Evolutionary conservation across 129 eudicot species (phyloP).

Genomic region (Saussurea involucrata): DNA sequence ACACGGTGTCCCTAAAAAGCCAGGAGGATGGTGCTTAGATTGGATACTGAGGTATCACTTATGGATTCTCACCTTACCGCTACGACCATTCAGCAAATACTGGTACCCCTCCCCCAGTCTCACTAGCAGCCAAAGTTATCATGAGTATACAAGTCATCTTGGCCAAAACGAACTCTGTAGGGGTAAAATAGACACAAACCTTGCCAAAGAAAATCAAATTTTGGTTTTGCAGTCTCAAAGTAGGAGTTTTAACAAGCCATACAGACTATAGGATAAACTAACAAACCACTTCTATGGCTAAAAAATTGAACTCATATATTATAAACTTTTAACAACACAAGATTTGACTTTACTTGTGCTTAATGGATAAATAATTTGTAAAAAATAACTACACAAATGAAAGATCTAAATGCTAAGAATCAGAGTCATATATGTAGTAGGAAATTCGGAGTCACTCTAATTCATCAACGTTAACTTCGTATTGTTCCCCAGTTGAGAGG

Average conservation of each 20-base stretch:
- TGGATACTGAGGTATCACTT: too few species aligned
- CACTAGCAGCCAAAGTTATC: too few species aligned
- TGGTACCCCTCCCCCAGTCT: too few species aligned
- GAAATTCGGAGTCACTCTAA: conserved; percentile 38
- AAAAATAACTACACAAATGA: background rate
- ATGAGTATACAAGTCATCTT: too few species aligned
- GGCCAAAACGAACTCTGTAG: too few species aligned
- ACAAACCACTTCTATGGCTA: background rate
- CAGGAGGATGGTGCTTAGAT: too few species aligned
- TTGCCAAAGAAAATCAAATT: too few species aligned
- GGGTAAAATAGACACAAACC: too few species aligned
- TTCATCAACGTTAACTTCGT: conserved; percentile 64
- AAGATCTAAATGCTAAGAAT: background rate
- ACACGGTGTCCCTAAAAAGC: too few species aligned
- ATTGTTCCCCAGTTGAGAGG: conserved; percentile 82
- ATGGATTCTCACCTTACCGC: too few species aligned
- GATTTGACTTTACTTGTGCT: background rate
- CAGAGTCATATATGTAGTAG: background rate
- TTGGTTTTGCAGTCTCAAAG: background rate
- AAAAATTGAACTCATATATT: background rate
- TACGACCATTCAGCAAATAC: too few species aligned
- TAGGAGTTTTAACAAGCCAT: background rate
- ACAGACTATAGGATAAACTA: background rate
- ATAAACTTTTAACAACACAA: background rate
- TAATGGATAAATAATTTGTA: background rate